Conservation (phyloP, 2,329 filamentous ascomycete species). For the Venturia nashicola region DNA sequence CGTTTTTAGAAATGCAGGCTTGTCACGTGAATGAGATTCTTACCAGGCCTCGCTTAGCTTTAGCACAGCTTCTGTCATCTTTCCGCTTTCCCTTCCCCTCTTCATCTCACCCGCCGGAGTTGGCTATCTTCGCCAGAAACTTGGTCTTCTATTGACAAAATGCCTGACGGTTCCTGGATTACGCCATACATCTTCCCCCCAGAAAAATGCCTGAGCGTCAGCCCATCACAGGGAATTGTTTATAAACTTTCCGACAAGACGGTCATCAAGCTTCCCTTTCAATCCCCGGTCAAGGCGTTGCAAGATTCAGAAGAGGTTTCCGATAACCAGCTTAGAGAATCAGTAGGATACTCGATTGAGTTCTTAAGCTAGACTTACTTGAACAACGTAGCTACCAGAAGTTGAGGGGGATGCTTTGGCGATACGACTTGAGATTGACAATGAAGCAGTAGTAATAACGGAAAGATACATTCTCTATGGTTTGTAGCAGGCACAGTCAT, state of each 20-base stretch:
- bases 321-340: too few relatives aligned
- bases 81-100: background rate
- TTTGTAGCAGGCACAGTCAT: too few relatives aligned
- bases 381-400: too few relatives aligned
- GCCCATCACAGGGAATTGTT: conserved; percentile 11
- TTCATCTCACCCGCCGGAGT: background rate
- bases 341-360: too few relatives aligned
- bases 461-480: too few relatives aligned
- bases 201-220: conserved; percentile 10
- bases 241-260: conserved; percentile 9
- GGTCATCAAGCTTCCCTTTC: conserved; percentile 11
- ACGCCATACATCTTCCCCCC: conserved; percentile 10
- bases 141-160: background rate
- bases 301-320: conserved; percentile 8
- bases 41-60: too few relatives aligned
- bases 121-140: background rate
- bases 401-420: too few relatives aligned
- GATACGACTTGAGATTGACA: too few relatives aligned
- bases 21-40: too few relatives aligned
- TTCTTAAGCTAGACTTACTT: too few relatives aligned
- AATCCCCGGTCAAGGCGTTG: conserved; percentile 9
- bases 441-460: too few relatives aligned
- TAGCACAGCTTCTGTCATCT: background rate
- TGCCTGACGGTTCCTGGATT: conserved; percentile 7
- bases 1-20: too few relatives aligned